Base-by-base conservation (phyloP, 2,329 filamentous ascomycete species). In the Pseudocercospora ulei region DNA sequence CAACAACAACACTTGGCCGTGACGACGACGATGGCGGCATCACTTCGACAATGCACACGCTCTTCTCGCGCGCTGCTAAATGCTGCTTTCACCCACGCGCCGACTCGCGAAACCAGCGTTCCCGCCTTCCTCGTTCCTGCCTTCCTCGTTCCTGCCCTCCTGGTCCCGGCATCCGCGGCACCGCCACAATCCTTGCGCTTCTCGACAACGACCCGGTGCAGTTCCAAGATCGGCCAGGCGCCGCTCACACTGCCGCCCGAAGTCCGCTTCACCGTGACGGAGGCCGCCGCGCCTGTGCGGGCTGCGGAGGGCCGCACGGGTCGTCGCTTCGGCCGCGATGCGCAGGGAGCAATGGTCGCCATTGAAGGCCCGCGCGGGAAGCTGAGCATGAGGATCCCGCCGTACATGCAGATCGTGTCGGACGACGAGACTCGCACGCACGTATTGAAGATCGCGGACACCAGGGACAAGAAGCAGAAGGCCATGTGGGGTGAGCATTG, bases 401-500 rank as follows among this genome's bases (percentile, higher is more conserved):
- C 77, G 1, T 98, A 82, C 60, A 66, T 96, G 40, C 74, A 68
- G 22, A 69, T 96, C 46, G 67, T 76, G 40, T 74, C 81, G 49
- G 80, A 93, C 56, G 60, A 67, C 12, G 70, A 70, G 35, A 64
- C 70, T 17, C 69, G 72, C 50, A 81, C 78, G 56, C 75, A 79
- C 7, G 70, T 70, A 19, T 65, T 98, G 49, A 75, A 69, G 39
- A 76, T 98, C 7, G 63, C 78, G 56, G 74, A 96, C 62, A 63
- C 69, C 11, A 66, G 75, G 11, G 62, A 76, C 37, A 79, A 78
- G 65, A 70, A 82, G 47, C 88, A 96, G 64, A 79, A 80, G 59
- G 82, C 82, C 62, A 96, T 96, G 87, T 96, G 90, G 90, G 90
- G 88, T 94, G 61, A 42, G 71, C 65, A 37, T 27, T 25, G 16